These are phyloP conservation scores for Exophiala oligosperma DNA, from an alignment of 2,329 filamentous ascomycete species.

Conservation along the genomic window DNA sequence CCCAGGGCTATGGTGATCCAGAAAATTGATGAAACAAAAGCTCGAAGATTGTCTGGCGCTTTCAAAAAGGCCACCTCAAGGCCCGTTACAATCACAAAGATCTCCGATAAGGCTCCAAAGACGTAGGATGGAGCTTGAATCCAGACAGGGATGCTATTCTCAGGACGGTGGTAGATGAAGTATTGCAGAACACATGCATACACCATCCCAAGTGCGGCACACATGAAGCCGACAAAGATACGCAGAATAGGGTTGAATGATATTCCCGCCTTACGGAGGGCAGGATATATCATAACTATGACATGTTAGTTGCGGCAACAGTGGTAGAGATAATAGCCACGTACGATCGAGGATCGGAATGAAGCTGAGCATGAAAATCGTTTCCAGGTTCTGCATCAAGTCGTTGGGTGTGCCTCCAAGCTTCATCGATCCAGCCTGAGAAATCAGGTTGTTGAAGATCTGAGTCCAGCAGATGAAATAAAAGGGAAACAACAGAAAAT, in stretches of 20 bases:
- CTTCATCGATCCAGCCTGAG: constrained; percentile 58
- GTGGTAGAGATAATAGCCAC: neutral
- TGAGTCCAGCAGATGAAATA: neutral
- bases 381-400: constrained; percentile 59
- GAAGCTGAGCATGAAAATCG: constrained; percentile 57
- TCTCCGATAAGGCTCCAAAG: constrained; percentile 56
- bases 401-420: constrained; percentile 59
- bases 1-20: constrained; percentile 71
- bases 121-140: constrained; percentile 51
- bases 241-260: constrained; percentile 59
- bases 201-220: constrained; percentile 54
- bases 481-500: neutral
- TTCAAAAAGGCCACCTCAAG: constrained; percentile 75
- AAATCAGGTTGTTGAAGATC: constrained; percentile 30
- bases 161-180: constrained; percentile 60
- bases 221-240: constrained; percentile 57
- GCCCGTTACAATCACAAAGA: constrained; percentile 66
- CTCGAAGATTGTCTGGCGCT: constrained; percentile 75
- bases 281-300: constrained; percentile 56
- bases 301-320: constrained; percentile 56
- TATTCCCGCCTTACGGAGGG: constrained; percentile 53
- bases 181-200: constrained; percentile 59
- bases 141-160: constrained; percentile 47
- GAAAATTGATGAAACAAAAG: constrained; percentile 66
- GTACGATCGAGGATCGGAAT: constrained; percentile 8